phyloP scores from a whole-genome alignment of 2,329 filamentous ascomycete genomes.

The Beauveria bassiana region DNA sequence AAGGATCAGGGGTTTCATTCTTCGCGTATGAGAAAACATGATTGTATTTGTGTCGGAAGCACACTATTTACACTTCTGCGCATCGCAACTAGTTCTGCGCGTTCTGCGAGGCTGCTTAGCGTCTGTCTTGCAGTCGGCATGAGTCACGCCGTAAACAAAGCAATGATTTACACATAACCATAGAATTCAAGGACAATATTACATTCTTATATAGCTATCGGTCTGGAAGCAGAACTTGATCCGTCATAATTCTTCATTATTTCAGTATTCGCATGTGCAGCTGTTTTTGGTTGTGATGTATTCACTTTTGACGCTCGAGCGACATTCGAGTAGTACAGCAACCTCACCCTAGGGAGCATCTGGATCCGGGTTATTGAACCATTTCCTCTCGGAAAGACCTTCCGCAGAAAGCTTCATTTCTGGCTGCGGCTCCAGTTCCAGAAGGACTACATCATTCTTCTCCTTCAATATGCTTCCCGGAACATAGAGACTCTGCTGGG shows the following conservation, averaged over 20 bases:
- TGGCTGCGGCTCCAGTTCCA: slow-evolving; percentile 33
- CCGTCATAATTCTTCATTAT: no score
- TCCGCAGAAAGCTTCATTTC: background rate
- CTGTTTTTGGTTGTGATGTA: background rate
- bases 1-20: background rate
- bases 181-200: background rate
- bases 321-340: background rate
- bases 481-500: slow-evolving; percentile 40
- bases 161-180: background rate
- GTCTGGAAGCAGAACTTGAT: no score
- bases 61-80: background rate
- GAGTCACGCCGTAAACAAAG: background rate
- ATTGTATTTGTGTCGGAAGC: background rate
- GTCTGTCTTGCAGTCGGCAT: background rate
- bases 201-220: no score
- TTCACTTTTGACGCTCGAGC: background rate
- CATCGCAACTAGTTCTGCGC: background rate
- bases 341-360: slow-evolving; percentile 1
- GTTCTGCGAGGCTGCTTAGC: background rate
- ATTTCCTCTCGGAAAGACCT: slow-evolving; percentile 12
- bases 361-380: slow-evolving; percentile 12
- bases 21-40: no score
- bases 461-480: slow-evolving; percentile 31
- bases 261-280: background rate
- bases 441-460: slow-evolving; percentile 33